phyloP scores from a whole-genome alignment of 192 early-diverging fungal genomes.

The Coemansia sp. region DNA sequence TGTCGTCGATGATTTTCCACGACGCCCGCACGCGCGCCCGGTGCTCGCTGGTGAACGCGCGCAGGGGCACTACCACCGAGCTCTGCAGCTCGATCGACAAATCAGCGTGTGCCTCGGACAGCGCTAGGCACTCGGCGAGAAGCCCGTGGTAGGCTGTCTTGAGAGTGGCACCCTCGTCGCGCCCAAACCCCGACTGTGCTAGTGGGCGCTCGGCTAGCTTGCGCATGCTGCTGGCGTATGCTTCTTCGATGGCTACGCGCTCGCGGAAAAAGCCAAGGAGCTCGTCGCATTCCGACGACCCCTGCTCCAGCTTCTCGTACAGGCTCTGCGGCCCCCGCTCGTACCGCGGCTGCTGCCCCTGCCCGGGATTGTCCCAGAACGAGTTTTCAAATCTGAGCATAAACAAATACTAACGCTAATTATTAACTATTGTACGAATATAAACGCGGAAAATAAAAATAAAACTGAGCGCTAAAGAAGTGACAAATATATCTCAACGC shows the following conservation, averaged over 20 bases:
- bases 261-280: slow-evolving; percentile 47
- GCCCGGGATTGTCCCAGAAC: slow-evolving; percentile 55
- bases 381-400: slow-evolving; percentile 56
- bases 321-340: slow-evolving; percentile 45
- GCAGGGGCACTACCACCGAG: slow-evolving; percentile 45
- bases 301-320: slow-evolving; percentile 52
- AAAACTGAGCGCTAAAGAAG: not conserved
- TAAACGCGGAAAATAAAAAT: not conserved
- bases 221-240: slow-evolving; percentile 44
- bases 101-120: slow-evolving; percentile 37
- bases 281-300: slow-evolving; percentile 46
- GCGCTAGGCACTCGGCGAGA: slow-evolving; percentile 35
- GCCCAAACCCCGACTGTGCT: slow-evolving; percentile 35
- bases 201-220: slow-evolving; percentile 34
- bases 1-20: slow-evolving; percentile 51
- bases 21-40: slow-evolving; percentile 44
- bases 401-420: not conserved
- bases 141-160: slow-evolving; percentile 52
- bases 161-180: slow-evolving; percentile 55
- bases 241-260: slow-evolving; percentile 45
- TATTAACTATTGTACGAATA: no score
- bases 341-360: slow-evolving; percentile 49
- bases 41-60: slow-evolving; percentile 47
- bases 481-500: not conserved
- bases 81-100: slow-evolving; percentile 48